These are phyloP conservation scores for Lipomyces spencermartinsiae DNA, from an alignment of 805 yeast genomes.

Conservation along the genomic window DNA sequence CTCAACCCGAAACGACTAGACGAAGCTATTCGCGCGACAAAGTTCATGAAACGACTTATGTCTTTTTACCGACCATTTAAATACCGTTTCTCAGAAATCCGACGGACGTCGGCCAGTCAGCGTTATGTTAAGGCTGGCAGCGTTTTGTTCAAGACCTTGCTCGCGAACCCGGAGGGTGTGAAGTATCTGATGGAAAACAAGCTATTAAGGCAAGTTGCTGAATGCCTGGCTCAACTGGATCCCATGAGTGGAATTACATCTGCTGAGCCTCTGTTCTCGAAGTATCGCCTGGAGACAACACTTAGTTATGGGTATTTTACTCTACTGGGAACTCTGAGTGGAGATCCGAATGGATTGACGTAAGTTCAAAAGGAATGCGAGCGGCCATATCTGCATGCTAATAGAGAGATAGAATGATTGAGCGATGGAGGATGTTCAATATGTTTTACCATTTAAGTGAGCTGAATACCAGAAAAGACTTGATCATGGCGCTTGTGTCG, in stretches of 20 bases:
- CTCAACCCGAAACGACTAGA: conserved; percentile 72
- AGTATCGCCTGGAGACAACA: conserved; percentile 63
- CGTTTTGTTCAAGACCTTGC: conserved; percentile 68
- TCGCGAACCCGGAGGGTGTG: conserved; percentile 69
- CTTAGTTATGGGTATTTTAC: conserved; percentile 77
- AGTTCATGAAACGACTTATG: conserved; percentile 80
- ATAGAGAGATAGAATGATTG: conserved; percentile 53
- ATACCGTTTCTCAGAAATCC: conserved; percentile 68
- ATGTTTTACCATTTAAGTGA: conserved; percentile 74
- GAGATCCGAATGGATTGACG: conserved; percentile 64
- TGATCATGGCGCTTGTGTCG: conserved; percentile 63
- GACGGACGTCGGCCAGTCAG: conserved; percentile 57
- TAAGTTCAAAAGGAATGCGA: background rate
- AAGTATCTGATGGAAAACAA: conserved; percentile 73
- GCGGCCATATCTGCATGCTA: background rate
- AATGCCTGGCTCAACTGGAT: conserved; percentile 83
- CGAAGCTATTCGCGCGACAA: conserved; percentile 77
- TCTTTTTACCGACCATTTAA: conserved; percentile 94
- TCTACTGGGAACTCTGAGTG: conserved; percentile 75
- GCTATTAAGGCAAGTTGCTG: conserved; percentile 84
- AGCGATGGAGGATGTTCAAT: conserved; percentile 84
- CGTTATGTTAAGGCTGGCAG: conserved; percentile 76
- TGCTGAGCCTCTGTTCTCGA: conserved; percentile 74
- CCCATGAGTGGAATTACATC: conserved; percentile 78
- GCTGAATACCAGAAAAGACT: conserved; percentile 59